Percentiles rank a stretch among this genome's conserved stretches.
Evolutionary conservation across 225 moss, liverwort and hornwort species (phyloP).

Genomic region (Physcomitrellopsis africana): DNA sequence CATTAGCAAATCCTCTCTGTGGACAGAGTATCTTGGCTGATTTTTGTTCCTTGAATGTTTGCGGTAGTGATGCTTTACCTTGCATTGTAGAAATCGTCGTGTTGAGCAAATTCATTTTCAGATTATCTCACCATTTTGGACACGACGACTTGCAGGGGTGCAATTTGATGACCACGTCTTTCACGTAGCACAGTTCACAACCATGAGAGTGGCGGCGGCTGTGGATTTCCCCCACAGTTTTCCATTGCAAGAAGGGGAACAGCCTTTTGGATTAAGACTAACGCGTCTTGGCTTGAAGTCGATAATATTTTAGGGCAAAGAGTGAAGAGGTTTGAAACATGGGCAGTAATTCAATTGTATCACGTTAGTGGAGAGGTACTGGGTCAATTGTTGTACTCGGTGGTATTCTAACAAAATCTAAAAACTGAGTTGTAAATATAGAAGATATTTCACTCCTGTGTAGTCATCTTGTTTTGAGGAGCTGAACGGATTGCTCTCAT

Average conservation of each 20-base stretch:
- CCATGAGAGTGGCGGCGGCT: conserved; percentile 71
- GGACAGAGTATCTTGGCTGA: too few relatives aligned
- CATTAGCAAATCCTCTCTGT: background rate
- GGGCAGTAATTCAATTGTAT: too few relatives aligned
- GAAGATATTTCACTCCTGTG: too few relatives aligned
- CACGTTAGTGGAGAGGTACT: too few relatives aligned
- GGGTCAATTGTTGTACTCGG: too few relatives aligned
- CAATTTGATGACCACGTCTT: conserved; percentile 84
- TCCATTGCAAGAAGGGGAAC: conserved; percentile 75
- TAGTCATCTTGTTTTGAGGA: too few relatives aligned
- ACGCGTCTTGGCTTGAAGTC: conserved; percentile 72
- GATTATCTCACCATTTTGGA: background rate
- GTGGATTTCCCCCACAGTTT: conserved; percentile 70
- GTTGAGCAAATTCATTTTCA: background rate
- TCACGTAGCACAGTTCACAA: conserved; percentile 66
- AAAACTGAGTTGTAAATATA: too few relatives aligned
- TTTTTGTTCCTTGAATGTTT: background rate
- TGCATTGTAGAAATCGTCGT: background rate
- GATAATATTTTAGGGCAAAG: conserved; percentile 29
- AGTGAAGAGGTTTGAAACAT: background rate
- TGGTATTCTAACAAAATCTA: too few relatives aligned
- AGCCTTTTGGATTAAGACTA: conserved; percentile 61
- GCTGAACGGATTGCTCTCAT: too few relatives aligned
- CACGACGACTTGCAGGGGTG: conserved; percentile 49
- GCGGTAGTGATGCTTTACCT: background rate